A percentile compares a stretch with the other conserved stretches of the same genome.
phyloP scores from a whole-genome alignment of 2,329 filamentous ascomycete genomes.

The Fusarium solani-melongenae region DNA sequence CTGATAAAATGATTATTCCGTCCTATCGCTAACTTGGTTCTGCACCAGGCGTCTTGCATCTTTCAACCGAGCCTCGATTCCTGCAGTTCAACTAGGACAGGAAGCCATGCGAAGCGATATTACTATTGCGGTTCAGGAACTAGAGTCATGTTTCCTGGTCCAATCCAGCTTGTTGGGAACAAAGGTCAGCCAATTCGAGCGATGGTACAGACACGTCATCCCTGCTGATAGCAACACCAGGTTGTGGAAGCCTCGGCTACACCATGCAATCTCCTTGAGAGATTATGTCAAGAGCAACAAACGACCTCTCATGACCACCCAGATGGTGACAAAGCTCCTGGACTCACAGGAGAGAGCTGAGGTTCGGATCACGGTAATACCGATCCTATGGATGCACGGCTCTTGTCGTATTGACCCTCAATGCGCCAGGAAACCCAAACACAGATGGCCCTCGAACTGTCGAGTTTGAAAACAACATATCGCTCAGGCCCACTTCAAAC shows the following conservation, averaged over 20 bases:
- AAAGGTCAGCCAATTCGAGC: background rate
- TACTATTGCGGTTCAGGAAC: background rate
- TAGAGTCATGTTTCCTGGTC: background rate
- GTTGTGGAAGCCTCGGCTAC: background rate
- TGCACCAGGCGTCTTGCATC: background rate
- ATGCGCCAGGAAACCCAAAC: background rate
- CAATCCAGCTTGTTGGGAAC: background rate
- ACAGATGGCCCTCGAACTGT: background rate
- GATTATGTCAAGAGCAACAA: background rate
- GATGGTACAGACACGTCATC: accelerated
- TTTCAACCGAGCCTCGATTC: background rate
- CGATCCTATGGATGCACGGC: accelerated
- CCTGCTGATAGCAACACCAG: background rate
- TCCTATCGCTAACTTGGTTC: background rate
- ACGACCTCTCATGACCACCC: background rate
- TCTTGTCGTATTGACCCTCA: background rate
- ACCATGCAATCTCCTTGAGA: background rate
- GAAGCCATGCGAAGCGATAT: background rate
- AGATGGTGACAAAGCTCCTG: background rate
- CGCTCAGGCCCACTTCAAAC: accelerated
- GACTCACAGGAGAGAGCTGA: background rate
- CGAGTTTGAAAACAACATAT: background rate
- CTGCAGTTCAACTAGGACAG: background rate
- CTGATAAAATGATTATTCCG: background rate
- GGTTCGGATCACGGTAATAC: background rate